Conservation (phyloP, 2,329 filamentous ascomycete species). For the Botrytis byssoidea region DNA sequence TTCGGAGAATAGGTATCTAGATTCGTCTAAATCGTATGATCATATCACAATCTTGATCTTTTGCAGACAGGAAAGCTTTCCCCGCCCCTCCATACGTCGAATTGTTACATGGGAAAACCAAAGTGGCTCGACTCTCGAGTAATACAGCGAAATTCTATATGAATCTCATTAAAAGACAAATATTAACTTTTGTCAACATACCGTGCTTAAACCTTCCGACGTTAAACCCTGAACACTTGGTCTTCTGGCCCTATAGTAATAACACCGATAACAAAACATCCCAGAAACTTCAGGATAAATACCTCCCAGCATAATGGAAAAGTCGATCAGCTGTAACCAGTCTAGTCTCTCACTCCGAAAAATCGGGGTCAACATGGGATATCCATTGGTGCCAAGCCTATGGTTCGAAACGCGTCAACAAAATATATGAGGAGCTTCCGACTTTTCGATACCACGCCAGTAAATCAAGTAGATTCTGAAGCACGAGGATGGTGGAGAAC, state of each 20-base stretch:
- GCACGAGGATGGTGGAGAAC: background rate
- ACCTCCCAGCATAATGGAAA: background rate
- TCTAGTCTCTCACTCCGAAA: background rate
- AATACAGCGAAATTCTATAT: background rate
- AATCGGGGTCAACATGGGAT: background rate
- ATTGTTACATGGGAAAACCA: background rate
- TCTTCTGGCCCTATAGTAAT: background rate
- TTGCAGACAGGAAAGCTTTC: conserved; percentile 16
- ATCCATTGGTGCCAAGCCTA: conserved; percentile 19
- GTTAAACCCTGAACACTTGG: background rate
- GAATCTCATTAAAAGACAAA: background rate
- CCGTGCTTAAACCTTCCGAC: background rate
- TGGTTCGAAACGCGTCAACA: conserved; percentile 21
- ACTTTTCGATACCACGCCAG: conserved; percentile 10
- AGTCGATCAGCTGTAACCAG: background rate
- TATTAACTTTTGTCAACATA: background rate
- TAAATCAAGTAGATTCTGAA: background rate
- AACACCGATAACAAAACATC: background rate
- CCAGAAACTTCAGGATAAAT: background rate
- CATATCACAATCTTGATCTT: conserved; percentile 10
- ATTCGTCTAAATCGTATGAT: conserved; percentile 9
- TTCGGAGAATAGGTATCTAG: background rate
- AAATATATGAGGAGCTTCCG: background rate
- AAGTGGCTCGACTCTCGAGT: background rate
- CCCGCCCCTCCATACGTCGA: background rate